Conservation (phyloP, 164 flowering plant genomes). For the Sedum album region DNA sequence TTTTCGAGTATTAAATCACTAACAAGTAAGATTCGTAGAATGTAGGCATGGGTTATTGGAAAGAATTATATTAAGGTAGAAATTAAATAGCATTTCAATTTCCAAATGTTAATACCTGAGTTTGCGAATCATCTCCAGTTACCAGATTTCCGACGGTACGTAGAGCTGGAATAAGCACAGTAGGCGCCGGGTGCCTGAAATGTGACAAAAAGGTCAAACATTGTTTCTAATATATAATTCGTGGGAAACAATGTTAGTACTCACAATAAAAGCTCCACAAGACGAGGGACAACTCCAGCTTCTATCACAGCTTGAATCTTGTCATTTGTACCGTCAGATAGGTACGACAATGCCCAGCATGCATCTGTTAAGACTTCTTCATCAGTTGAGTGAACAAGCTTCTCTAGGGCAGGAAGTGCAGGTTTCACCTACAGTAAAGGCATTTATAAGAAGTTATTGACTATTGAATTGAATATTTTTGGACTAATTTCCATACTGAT, state of each 20-base stretch:
- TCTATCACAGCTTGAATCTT: slow-evolving; percentile 19
- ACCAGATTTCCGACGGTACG: slow-evolving; percentile 12
- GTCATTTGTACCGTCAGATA: slow-evolving; percentile 22
- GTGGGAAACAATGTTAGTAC: not conserved
- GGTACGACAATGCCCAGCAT: slow-evolving; percentile 22
- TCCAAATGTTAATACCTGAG: not conserved
- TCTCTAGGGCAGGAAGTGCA: slow-evolving; percentile 12
- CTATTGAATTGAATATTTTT: not conserved
- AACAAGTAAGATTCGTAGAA: not conserved
- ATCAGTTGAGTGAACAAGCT: slow-evolving; percentile 5
- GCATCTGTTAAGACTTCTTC: slow-evolving; percentile 16
- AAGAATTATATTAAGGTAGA: too few relatives aligned
- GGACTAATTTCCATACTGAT: too few relatives aligned
- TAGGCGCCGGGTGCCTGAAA: slow-evolving; percentile 10
- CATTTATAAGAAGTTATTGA: not conserved
- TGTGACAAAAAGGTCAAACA: not conserved
- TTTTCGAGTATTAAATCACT: too few relatives aligned
- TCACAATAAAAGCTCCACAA: slow-evolving; percentile 16
- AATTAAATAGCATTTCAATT: too few relatives aligned
- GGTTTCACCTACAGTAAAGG: slow-evolving; percentile 10
- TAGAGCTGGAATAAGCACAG: slow-evolving; percentile 13
- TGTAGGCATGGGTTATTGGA: not conserved
- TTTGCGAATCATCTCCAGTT: slow-evolving; percentile 18
- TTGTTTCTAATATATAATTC: not conserved
- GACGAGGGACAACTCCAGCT: slow-evolving; percentile 13